phyloP scores from a whole-genome alignment of 164 flowering plant genomes.

The Cinnamomum micranthum region DNA sequence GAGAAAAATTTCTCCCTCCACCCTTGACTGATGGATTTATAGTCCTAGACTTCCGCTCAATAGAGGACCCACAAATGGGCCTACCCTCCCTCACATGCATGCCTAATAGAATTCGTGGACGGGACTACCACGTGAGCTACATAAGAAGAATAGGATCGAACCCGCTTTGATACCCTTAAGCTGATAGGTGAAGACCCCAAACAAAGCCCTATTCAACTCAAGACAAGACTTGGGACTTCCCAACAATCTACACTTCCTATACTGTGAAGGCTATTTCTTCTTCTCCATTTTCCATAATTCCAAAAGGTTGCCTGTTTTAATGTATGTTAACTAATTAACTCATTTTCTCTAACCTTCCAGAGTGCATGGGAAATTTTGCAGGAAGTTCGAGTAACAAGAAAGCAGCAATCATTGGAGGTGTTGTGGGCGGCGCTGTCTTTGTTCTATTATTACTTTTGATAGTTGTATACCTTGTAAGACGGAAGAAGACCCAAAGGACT shows the following conservation, averaged over 20 bases:
- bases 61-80: too few species aligned
- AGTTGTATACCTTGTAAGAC: conserved; percentile 11
- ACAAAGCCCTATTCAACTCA: too few species aligned
- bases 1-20: too few species aligned
- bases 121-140: too few species aligned
- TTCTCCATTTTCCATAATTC: background rate
- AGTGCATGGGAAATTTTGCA: background rate
- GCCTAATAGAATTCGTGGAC: too few species aligned
- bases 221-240: too few species aligned
- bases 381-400: conserved; percentile 35
- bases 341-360: background rate
- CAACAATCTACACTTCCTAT: background rate
- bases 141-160: too few species aligned
- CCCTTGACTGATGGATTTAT: too few species aligned
- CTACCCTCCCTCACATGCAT: too few species aligned
- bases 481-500: conserved; percentile 15
- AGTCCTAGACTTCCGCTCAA: too few species aligned
- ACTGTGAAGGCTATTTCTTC: background rate
- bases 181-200: too few species aligned
- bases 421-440: conserved; percentile 33
- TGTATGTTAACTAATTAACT: background rate
- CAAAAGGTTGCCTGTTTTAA: background rate
- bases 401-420: conserved; percentile 34
- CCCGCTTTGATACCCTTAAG: too few species aligned
- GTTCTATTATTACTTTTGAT: conserved; percentile 14